Evolutionary conservation across 306 rosid genomes (phyloP).

Genomic region (Amphicarpaea edgeworthii): DNA sequence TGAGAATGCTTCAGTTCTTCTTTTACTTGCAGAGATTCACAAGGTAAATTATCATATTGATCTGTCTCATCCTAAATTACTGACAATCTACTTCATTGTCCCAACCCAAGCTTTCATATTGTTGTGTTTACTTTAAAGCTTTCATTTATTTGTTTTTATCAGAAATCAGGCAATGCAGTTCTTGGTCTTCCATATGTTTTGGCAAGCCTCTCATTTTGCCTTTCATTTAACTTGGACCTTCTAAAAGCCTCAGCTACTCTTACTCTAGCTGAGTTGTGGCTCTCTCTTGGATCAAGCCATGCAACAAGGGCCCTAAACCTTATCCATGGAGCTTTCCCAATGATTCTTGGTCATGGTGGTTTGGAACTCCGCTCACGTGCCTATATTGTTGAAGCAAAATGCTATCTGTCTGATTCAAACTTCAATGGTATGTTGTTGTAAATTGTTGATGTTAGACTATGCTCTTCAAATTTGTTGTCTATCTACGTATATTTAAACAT

Average conservation of each 20-base stretch:
- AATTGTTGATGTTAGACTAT: slow-evolving; percentile 24
- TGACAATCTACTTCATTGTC: not conserved
- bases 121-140: slow-evolving; percentile 17
- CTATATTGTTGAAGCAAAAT: slow-evolving; percentile 85
- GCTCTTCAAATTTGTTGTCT: slow-evolving; percentile 31
- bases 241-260: slow-evolving; percentile 94
- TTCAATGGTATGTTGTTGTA: slow-evolving; percentile 65
- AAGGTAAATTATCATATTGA: slow-evolving; percentile 62
- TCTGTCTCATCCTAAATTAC: slow-evolving; percentile 29
- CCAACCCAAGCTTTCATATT: slow-evolving; percentile 26
- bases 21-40: slow-evolving; percentile 95
- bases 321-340: slow-evolving; percentile 85
- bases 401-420: slow-evolving; percentile 81
- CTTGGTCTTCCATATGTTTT: slow-evolving; percentile 90
- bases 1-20: slow-evolving; percentile 92
- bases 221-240: slow-evolving; percentile 94
- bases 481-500: not conserved
- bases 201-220: slow-evolving; percentile 97
- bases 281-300: slow-evolving; percentile 88
- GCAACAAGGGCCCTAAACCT: slow-evolving; percentile 90
- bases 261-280: slow-evolving; percentile 93
- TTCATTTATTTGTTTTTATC: slow-evolving; percentile 45
- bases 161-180: slow-evolving; percentile 98
- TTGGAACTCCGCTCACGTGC: slow-evolving; percentile 95
- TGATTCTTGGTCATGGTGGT: slow-evolving; percentile 99